Evolutionary conservation across 2,329 filamentous ascomycete genomes (phyloP), one percentile per base, ranked within the genome.

Genomic region (Podosphaera fusca): DNA sequence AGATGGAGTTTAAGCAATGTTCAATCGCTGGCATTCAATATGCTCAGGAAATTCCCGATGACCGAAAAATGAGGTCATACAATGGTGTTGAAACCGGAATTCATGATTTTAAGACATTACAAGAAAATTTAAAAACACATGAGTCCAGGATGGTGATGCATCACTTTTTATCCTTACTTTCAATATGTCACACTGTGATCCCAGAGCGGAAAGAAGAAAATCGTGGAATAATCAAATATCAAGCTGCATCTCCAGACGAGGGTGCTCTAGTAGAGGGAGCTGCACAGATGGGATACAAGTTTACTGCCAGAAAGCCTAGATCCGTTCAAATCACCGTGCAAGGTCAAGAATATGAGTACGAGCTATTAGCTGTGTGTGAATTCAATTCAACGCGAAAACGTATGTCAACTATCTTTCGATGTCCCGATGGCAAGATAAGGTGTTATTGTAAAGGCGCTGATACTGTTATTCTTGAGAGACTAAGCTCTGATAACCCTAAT

Each of bases 1-100:
- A 87, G 76, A 96, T 98, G 92, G 90, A 96, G 69, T 98, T 96
- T 70, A 88, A 88, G 67, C 88, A 96, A 69, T 94, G 86, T 65
- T 85, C 85, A 0, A 96, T 98, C 66, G 87, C 81, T 33, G 92
- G 92, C 33, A 82, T 96, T 56, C 90, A 95, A 70, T 98, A 98
- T 67, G 85, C 87, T 10, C 88, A 92, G 56, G 87, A 90, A 49
- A 81, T 96, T 1, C 84, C 92, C 0, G 92, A 98, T 69, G 92
- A 98, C 67, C 81, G 87, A 58, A 79, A 86, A 64, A 84, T 87
- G 0, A 84, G 82, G 1, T 74, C 81, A n/a, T 78, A 86, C 62
- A 87, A 94, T 65, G 85, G 83, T 7, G 74, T 80, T 12, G 85
- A 87, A 64, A 76, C 82, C 58, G 82, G 81, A 2, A 77, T 86